phyloP scores from a whole-genome alignment of 495 filamentous ascomycete species.

The Neurospora sp. region DNA sequence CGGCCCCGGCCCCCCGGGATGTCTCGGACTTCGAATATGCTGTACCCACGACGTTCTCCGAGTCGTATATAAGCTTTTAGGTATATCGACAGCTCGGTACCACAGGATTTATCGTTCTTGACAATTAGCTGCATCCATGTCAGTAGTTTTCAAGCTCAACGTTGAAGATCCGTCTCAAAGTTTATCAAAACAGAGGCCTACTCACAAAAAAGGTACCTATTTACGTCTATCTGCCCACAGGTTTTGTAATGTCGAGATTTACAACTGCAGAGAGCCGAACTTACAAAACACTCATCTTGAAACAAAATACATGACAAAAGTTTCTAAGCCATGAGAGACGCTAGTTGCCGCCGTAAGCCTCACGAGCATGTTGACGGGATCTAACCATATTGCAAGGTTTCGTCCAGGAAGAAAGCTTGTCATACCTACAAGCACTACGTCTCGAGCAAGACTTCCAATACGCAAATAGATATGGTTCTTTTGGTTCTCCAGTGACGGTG shows the following conservation, averaged over 20 bases:
- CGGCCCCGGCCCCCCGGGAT: background rate
- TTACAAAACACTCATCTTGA: background rate
- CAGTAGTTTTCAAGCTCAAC: background rate
- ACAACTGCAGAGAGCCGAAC: background rate
- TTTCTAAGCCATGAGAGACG: background rate
- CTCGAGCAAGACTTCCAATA: background rate
- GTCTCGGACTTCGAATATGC: background rate
- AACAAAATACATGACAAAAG: background rate
- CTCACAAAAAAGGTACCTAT: background rate
- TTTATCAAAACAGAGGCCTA: background rate
- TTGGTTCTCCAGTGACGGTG: background rate
- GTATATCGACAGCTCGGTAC: background rate
- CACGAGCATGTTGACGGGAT: background rate
- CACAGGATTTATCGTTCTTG: background rate
- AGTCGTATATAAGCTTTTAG: background rate
- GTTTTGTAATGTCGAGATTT: background rate
- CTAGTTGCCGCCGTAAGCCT: background rate
- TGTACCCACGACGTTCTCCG: background rate
- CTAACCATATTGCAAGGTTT: background rate
- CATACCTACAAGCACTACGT: background rate
- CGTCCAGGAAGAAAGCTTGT: background rate
- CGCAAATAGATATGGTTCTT: background rate
- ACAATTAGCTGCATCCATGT: background rate
- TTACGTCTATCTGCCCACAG: background rate
- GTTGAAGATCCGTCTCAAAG: background rate